phyloP scores from a whole-genome alignment of 1,284 basidiomycete genomes.

The Ganoderma multipileum region DNA sequence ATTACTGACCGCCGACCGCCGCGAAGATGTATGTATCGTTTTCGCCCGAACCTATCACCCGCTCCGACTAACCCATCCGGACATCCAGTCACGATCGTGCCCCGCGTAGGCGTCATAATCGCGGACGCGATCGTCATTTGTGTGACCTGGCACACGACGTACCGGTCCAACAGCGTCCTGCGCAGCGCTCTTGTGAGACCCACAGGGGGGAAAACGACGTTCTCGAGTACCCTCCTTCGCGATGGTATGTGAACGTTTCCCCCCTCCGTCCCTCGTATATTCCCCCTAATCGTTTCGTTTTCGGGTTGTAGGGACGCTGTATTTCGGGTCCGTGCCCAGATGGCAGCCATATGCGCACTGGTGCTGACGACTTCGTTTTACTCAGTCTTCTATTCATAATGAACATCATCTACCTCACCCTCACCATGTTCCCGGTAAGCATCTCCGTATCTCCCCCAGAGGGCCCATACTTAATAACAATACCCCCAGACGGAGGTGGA shows the following conservation, averaged over 20 bases:
- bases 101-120: background rate
- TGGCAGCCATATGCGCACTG: background rate
- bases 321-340: background rate
- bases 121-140: constrained; percentile 1
- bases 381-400: background rate
- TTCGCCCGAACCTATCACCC: too few species aligned
- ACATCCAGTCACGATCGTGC: background rate
- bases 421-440: constrained; percentile 3
- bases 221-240: background rate
- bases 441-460: too few species aligned
- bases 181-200: background rate
- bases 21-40: background rate
- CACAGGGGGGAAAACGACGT: background rate
- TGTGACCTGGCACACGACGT: constrained; percentile 1
- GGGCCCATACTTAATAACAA: too few species aligned
- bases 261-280: too few species aligned
- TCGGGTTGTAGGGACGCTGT: background rate
- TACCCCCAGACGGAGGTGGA: background rate
- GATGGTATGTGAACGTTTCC: background rate
- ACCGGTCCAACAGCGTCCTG: background rate
- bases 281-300: background rate
- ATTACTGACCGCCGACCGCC: background rate
- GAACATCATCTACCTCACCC: constrained; percentile 4
- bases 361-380: background rate
- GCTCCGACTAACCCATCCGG: background rate